A percentile compares a stretch with the other conserved stretches of the same genome.
Evolutionary conservation across 257 asterid species (phyloP).

Genomic region (Gentiana macrophylla): DNA sequence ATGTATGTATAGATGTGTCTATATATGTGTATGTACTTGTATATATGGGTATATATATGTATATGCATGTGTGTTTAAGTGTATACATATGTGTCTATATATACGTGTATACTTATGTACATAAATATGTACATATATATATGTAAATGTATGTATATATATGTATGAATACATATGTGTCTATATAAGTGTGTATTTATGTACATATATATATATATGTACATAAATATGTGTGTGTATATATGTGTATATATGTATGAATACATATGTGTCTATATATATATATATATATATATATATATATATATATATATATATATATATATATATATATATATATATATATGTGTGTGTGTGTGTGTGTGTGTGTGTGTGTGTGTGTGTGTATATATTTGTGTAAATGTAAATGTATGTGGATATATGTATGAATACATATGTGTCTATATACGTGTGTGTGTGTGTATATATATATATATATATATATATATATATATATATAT

Average conservation of each 20-base stretch:
- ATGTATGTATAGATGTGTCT: too few species aligned
- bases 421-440: neutral
- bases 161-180: neutral
- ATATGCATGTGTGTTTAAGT: neutral
- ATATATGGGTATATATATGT: neutral
- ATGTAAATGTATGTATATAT: neutral
- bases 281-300: neutral
- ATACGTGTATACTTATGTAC: too few species aligned
- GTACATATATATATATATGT: neutral
- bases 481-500: neutral
- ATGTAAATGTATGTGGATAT: neutral
- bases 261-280: neutral
- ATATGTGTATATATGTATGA: neutral
- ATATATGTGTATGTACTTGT: too few species aligned
- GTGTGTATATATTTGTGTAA: neutral
- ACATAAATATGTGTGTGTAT: neutral
- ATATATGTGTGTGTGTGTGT: neutral
- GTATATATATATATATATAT: neutral
- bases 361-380: neutral
- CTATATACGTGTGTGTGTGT: too few species aligned
- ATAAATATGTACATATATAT: too few species aligned
- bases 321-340: conserved; percentile 1
- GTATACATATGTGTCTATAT: too few species aligned
- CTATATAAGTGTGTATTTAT: neutral
- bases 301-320: neutral